Evolutionary conservation across 1,139 yeast species (phyloP), one percentile per base, ranked within the genome.

Genomic region (Geotrichum macrosporum): DNA sequence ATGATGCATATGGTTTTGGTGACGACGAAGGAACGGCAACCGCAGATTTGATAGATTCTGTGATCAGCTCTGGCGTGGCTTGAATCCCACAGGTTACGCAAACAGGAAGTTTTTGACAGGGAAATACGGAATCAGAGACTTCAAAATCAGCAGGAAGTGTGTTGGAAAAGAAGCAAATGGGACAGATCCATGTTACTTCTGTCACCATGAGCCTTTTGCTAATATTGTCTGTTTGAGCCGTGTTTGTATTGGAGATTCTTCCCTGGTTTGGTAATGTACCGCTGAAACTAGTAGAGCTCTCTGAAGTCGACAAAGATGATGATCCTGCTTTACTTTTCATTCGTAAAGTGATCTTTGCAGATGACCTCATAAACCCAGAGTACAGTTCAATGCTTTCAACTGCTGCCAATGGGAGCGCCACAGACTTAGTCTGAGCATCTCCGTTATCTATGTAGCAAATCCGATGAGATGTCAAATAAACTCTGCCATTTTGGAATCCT

Each of bases 21-120:
- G n/a, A n/a, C n/a, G n/a, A n/a, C n/a, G n/a, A n/a, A n/a, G n/a
- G n/a, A n/a, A n/a, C n/a, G n/a, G n/a, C 32, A 0, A 35, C 22
- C 1, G 44, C 21, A 44, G 41, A 53, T 40, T 47, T 49, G 55
- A 57, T 57, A 38, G 64, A 56, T 35, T 52, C 61, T 51, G 53
- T 57, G 38, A 72, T 66, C 38, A 68, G 53, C 3, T 66, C 69
- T 34, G 57, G 61, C 4, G 69, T 63, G 0, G 78, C 72, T 32
- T 66, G 69, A 20, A 88, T 78, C 1, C 97, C 97, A 68, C 97
- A 89, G 3, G 84, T 81, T 8, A 68, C 68, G 63, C 97, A 89
- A 15, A 68, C 63, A 0, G 92, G 88, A 5, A 75, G 15, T 1
- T 24, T 26, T 13, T 27, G 24, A 8, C 26, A 22, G 15, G 24